A percentile compares a stretch with the other conserved stretches of the same genome.
These are phyloP conservation scores for Glycine latifolia DNA, from an alignment of 306 rosid genomes.

Conservation along the genomic window DNA sequence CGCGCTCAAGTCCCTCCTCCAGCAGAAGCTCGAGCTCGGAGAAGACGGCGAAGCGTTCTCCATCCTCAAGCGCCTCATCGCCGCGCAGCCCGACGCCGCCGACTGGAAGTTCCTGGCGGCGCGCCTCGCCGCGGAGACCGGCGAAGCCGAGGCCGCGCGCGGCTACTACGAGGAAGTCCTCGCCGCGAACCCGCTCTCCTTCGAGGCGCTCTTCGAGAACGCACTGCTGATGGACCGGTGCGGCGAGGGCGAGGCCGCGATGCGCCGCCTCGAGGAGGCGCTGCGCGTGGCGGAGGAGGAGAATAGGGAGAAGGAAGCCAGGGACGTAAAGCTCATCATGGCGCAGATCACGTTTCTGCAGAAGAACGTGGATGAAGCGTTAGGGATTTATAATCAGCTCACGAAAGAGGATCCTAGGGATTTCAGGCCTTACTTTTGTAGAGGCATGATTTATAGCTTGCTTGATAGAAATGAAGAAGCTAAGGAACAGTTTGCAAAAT, in stretches of 20 bases:
- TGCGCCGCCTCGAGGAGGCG: conserved; percentile 74
- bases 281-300: conserved; percentile 69
- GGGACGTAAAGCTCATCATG: conserved; percentile 82
- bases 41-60: conserved; percentile 77
- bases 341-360: conserved; percentile 87
- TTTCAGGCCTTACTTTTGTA: conserved; percentile 86
- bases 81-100: conserved; percentile 66
- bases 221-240: conserved; percentile 82
- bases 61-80: conserved; percentile 60
- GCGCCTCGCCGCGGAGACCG: conserved; percentile 61
- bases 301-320: conserved; percentile 66
- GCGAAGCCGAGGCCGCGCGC: conserved; percentile 62
- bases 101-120: conserved; percentile 90
- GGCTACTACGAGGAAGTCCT: conserved; percentile 72
- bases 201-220: conserved; percentile 88
- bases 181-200: conserved; percentile 61
- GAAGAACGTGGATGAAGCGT: conserved; percentile 84
- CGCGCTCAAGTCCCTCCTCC: conserved; percentile 75
- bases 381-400: conserved; percentile 63
- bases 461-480: conserved; percentile 86
- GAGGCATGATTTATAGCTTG: conserved; percentile 91
- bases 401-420: conserved; percentile 77
- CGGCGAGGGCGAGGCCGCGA: conserved; percentile 77
- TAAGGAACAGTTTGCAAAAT: conserved; percentile 73
- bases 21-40: conserved; percentile 79